Evolutionary conservation across 179 eudicot species (phyloP).

Genomic region (Camellia oleifera): DNA sequence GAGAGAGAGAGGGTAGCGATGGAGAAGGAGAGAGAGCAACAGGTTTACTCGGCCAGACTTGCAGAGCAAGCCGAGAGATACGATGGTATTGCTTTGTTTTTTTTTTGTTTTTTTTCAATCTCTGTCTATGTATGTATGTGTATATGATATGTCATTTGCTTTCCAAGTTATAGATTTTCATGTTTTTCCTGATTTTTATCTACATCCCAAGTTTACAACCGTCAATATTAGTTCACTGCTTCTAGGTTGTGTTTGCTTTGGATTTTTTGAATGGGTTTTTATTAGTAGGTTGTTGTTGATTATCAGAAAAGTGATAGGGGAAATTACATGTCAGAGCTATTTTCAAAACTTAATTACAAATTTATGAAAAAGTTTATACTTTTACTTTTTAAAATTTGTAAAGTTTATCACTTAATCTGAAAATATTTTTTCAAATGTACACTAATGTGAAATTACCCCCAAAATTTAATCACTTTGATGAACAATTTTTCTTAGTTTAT

Average conservation of each 20-base stretch:
- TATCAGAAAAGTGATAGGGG: not conserved
- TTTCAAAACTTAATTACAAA: no score
- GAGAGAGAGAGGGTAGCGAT: conserved; percentile 22
- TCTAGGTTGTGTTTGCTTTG: no score
- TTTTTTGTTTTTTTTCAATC: not conserved
- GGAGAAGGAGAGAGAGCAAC: conserved; percentile 69
- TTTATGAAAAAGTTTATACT: no score
- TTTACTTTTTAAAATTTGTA: no score
- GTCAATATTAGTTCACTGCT: not conserved
- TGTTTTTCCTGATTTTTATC: not conserved
- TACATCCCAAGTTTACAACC: no score
- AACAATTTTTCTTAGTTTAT: not conserved
- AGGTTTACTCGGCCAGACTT: conserved; percentile 72
- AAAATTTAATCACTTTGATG: not conserved
- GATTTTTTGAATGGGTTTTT: not conserved
- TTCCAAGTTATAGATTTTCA: not conserved
- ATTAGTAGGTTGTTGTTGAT: not conserved
- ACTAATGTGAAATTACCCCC: no score
- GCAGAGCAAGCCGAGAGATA: conserved; percentile 87
- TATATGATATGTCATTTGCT: not conserved
- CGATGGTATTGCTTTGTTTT: conserved; percentile 46
- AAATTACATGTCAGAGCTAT: no score
- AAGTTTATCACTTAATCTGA: no score
- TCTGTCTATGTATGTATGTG: not conserved
- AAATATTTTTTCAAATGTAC: no score